Base-by-base conservation (phyloP, 805 yeast species). In the Candida tammaniensis region DNA sequence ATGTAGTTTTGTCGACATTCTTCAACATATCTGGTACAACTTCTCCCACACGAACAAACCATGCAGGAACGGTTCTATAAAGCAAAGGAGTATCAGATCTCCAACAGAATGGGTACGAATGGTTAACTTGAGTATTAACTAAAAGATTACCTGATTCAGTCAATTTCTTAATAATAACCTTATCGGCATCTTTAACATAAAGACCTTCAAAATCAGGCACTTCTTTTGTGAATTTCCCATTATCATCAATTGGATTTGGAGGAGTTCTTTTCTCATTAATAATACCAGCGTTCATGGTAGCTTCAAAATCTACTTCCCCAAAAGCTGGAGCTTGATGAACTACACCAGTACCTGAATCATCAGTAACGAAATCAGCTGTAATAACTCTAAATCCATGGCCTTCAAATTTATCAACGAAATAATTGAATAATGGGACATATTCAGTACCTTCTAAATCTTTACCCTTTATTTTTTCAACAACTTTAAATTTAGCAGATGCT, bases 91-190 rank as follows among this genome's bases (percentile, higher is more conserved):
- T 93, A 59, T 93, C 98, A 3, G 98, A 91, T 77, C 99, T 84
- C 99, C 99, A 93, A 72, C 99, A 93, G 83, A 93, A 93, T 53
- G 99, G 98, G 65, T 93, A 93, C 62, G 95, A 83, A 74, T 93
- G 99, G 68, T 81, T 80, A 48, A 89, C 74, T 72, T 93, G 98
- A 27, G 86, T 70, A 38, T 80, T 82, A 27, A 79, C 75, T 46
- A 93, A 70, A 23, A 93, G 48, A 47, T 82, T 76, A 33, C 95
- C 98, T 24, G 70, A 61, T 34, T 78, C 85, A 40, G 93, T 85
- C 57, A 93, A 72, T 45, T 76, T 67, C 65, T 87, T 89, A 62
- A 93, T 87, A 57, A 93, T 91, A 53, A 77, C 74, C 51, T 87
- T 80, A 64, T 93, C 98, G 30, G 98, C 97, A 54, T 87, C 96